These are phyloP conservation scores for Akebia trifoliata DNA, from an alignment of 164 flowering plant genomes.

Conservation along the genomic window DNA sequence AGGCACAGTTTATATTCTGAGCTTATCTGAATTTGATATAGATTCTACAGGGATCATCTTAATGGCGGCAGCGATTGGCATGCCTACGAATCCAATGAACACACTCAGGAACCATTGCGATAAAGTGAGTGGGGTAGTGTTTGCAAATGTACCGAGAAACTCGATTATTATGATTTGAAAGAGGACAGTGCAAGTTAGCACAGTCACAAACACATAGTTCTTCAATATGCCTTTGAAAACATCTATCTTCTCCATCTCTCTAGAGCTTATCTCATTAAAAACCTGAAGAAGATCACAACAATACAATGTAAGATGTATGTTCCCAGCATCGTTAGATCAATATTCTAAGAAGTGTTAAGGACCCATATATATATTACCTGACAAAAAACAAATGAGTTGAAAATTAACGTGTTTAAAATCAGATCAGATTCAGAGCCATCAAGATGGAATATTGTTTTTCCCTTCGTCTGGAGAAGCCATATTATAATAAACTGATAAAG, in stretches of 20 bases:
- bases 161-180: conserved; percentile 80
- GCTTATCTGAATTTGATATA: conserved; percentile 18
- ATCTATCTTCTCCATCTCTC: conserved; percentile 89
- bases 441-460: conserved; percentile 57
- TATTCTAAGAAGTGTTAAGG: not conserved
- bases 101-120: conserved; percentile 70
- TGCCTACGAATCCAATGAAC: conserved; percentile 72
- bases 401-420: conserved; percentile 72
- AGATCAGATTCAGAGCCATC: conserved; percentile 62
- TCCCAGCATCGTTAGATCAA: not conserved
- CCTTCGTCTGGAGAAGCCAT: conserved; percentile 80
- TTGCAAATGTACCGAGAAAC: conserved; percentile 79
- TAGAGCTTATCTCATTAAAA: conserved; percentile 88
- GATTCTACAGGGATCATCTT: conserved; percentile 77
- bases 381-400: conserved; percentile 88
- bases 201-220: conserved; percentile 76
- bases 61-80: conserved; percentile 83
- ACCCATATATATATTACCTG: conserved; percentile 51
- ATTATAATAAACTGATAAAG: conserved; percentile 73
- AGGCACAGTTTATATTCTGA: not conserved
- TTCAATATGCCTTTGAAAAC: conserved; percentile 73
- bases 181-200: conserved; percentile 54
- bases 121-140: conserved; percentile 66
- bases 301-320: not conserved
- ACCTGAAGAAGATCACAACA: conserved; percentile 42